Conservation (phyloP, 202 grass and related monocot genomes). For the Carex arenaria region DNA sequence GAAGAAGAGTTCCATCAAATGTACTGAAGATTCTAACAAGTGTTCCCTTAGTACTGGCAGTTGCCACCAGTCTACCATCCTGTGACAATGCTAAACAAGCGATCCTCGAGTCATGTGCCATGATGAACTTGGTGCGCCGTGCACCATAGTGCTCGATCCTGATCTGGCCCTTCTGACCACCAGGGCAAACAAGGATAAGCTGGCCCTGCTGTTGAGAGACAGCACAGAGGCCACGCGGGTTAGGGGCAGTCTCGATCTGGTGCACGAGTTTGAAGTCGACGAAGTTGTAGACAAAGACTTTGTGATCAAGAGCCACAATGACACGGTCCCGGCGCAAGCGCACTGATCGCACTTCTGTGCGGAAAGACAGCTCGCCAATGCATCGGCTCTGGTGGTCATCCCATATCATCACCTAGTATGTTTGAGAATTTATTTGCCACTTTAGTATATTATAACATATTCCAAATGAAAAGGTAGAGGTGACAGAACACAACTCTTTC, state of each 20-base stretch:
- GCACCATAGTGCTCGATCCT: conserved; percentile 90
- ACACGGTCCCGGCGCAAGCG: conserved; percentile 86
- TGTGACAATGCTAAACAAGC: conserved; percentile 75
- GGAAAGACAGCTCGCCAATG: conserved; percentile 13
- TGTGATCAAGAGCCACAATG: conserved; percentile 74
- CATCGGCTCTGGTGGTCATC: conserved; percentile 31
- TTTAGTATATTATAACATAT: neutral
- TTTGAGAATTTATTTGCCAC: neutral
- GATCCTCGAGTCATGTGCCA: conserved; percentile 86
- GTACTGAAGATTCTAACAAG: conserved; percentile 86
- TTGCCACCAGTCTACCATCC: conserved; percentile 88
- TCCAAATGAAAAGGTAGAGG: neutral
- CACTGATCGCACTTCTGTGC: conserved; percentile 56
- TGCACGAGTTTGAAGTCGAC: conserved; percentile 85
- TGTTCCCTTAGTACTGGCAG: conserved; percentile 81
- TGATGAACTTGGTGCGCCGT: conserved; percentile 82
- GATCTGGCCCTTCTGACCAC: conserved; percentile 79
- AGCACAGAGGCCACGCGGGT: conserved; percentile 65
- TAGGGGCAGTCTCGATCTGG: conserved; percentile 88
- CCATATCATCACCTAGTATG: conserved; percentile 34
- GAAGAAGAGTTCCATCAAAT: conserved; percentile 62
- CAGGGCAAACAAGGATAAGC: conserved; percentile 80
- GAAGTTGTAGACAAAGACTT: conserved; percentile 92
- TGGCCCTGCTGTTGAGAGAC: conserved; percentile 89
- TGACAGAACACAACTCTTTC: neutral